Percentiles rank a stretch among this genome's conserved stretches.
These are phyloP conservation scores for Alloascoidea hylecoeti DNA, from an alignment of 805 yeast genomes.

Conservation along the genomic window DNA sequence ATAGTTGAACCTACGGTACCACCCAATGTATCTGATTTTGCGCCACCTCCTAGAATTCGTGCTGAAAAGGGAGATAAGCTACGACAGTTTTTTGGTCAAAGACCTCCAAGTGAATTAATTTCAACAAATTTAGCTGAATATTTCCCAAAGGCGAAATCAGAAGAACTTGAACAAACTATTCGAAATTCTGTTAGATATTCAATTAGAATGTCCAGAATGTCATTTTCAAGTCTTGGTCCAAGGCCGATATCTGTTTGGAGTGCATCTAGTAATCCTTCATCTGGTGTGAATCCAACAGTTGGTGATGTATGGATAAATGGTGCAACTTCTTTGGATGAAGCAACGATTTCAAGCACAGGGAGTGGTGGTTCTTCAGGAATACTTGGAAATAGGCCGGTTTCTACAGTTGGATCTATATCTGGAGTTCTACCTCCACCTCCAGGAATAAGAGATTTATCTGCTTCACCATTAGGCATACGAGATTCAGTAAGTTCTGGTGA, in stretches of 20 bases:
- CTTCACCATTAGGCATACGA: neutral
- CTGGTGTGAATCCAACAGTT: constrained; percentile 20
- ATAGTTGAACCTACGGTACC: neutral
- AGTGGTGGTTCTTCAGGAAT: constrained; percentile 8
- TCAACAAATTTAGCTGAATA: constrained; percentile 82
- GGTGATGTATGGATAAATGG: constrained; percentile 33
- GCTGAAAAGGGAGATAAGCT: constrained; percentile 3
- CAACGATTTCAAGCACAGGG: constrained; percentile 11
- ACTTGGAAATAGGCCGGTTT: constrained; percentile 6
- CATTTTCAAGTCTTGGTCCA: constrained; percentile 13
- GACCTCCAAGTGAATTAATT: constrained; percentile 89
- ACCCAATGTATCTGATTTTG: too few relatives aligned
- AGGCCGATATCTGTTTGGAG: constrained; percentile 16
- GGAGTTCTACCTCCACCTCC: neutral
- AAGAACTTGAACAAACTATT: constrained; percentile 64
- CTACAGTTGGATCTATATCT: neutral
- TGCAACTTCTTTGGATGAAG: constrained; percentile 26
- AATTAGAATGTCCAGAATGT: constrained; percentile 35
- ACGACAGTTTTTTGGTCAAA: constrained; percentile 59
- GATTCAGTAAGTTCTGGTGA: neutral
- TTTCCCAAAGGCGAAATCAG: constrained; percentile 72
- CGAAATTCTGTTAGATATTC: constrained; percentile 77
- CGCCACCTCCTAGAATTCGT: too few relatives aligned
- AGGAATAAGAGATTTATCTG: neutral
- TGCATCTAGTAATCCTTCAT: constrained; percentile 11